These are phyloP conservation scores for Saccharum spontaneum DNA, from an alignment of 176 grass and related monocot genomes.

Conservation along the genomic window DNA sequence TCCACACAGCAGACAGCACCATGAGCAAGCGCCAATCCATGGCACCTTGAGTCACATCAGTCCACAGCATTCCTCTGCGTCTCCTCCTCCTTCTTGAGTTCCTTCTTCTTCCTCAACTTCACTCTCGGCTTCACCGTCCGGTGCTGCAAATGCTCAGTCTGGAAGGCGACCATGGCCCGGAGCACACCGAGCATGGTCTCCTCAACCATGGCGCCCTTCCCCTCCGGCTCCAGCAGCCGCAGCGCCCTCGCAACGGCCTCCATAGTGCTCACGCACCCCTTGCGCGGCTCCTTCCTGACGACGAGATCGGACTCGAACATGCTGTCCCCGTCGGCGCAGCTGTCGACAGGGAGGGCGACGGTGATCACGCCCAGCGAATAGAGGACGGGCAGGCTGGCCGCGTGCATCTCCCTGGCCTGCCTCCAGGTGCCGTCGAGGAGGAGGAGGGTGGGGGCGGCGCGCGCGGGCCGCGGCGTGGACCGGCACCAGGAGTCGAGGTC, in stretches of 20 bases:
- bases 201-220: conserved; percentile 48
- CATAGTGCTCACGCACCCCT: conserved; percentile 78
- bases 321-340: conserved; percentile 60
- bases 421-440: conserved; percentile 87
- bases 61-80: conserved; percentile 2
- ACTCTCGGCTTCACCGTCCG: conserved; percentile 41
- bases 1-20: neutral
- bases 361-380: conserved; percentile 39
- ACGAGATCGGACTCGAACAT: conserved; percentile 77
- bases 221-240: conserved; percentile 66
- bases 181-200: conserved; percentile 53
- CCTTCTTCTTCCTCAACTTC: conserved; percentile 73
- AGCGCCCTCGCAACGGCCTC: conserved; percentile 85
- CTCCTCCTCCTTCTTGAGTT: conserved; percentile 37
- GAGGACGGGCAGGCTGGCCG: conserved; percentile 68
- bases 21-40: neutral
- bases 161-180: conserved; percentile 76
- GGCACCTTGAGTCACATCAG: neutral
- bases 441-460: conserved; percentile 51
- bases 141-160: conserved; percentile 56
- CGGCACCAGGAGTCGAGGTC: conserved; percentile 60
- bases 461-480: conserved; percentile 36
- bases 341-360: conserved; percentile 60
- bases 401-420: conserved; percentile 83
- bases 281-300: conserved; percentile 74